Percentiles rank a stretch among this genome's conserved stretches.
phyloP scores from a whole-genome alignment of 208 protist species.

The Crithidia bombi region DNA sequence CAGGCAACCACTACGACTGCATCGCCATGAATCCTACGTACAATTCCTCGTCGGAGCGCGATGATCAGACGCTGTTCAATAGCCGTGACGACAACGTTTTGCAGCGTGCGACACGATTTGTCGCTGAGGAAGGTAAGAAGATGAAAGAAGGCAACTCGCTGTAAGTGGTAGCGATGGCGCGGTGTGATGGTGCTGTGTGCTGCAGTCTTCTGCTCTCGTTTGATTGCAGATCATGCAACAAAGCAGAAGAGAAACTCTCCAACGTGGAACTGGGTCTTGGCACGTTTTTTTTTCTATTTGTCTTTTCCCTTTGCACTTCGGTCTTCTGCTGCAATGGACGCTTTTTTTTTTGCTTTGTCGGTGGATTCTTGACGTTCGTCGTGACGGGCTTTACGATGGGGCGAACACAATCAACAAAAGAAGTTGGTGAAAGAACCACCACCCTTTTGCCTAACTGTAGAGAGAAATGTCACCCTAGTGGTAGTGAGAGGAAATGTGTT shows the following conservation, averaged over 20 bases:
- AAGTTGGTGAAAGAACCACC: too few relatives aligned
- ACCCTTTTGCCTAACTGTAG: too few relatives aligned
- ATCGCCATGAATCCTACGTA: constrained; percentile 87
- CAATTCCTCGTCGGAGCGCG: constrained; percentile 61
- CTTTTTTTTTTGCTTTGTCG: not conserved
- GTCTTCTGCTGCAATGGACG: not conserved
- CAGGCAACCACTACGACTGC: constrained; percentile 95
- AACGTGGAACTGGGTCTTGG: too few relatives aligned
- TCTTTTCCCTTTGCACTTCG: not conserved
- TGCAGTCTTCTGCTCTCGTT: not conserved
- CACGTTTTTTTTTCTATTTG: not conserved
- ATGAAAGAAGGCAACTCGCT: constrained; percentile 27
- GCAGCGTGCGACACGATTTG: constrained; percentile 74
- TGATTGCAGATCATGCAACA: not conserved
- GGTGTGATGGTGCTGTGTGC: too few relatives aligned
- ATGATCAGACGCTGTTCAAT: constrained; percentile 92
- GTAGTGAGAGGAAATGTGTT: too few relatives aligned
- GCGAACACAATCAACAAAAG: too few relatives aligned
- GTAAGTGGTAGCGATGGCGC: too few relatives aligned
- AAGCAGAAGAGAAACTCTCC: not conserved
- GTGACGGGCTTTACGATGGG: too few relatives aligned
- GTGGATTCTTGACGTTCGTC: too few relatives aligned
- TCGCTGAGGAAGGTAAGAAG: constrained; percentile 74
- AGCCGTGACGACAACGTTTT: constrained; percentile 76
- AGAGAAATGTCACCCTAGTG: too few relatives aligned